A percentile compares a stretch with the other conserved stretches of the same genome.
Evolutionary conservation across 176 grass and related monocot species (phyloP).

Genomic region (Carex scoparia): DNA sequence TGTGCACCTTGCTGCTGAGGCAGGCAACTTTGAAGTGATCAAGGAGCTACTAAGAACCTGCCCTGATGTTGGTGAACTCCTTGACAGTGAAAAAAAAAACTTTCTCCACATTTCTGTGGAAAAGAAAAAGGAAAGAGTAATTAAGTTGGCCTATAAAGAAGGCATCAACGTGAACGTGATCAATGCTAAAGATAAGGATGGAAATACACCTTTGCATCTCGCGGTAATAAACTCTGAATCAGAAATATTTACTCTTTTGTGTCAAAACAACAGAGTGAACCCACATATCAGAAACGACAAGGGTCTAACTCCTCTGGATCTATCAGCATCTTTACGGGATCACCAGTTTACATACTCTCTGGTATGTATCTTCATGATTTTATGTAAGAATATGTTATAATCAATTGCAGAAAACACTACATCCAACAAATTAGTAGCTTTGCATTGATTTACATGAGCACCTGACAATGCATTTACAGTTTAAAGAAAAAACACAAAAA

Average conservation of each 20-base stretch:
- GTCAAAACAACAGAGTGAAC: conserved; percentile 31
- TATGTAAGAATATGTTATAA: conserved; percentile 41
- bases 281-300: conserved; percentile 51
- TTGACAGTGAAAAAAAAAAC: conserved; percentile 55
- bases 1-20: conserved; percentile 64
- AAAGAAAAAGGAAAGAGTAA: conserved; percentile 31
- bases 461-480: not conserved
- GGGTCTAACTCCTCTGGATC: conserved; percentile 55
- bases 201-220: conserved; percentile 68
- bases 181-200: conserved; percentile 55
- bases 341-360: not conserved
- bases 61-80: conserved; percentile 53
- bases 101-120: conserved; percentile 55
- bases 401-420: not conserved
- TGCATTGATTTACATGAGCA: not conserved
- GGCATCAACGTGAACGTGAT: not conserved
- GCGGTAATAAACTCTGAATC: conserved; percentile 39
- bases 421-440: not conserved
- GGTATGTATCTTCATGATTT: conserved; percentile 25
- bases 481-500: not conserved
- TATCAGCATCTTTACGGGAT: conserved; percentile 41
- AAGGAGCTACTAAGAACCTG: conserved; percentile 37
- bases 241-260: conserved; percentile 50
- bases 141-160: not conserved
- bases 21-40: conserved; percentile 37